Evolutionary conservation across 2,329 filamentous ascomycete species (phyloP).

Genomic region (Annulohypoxylon truncatum): DNA sequence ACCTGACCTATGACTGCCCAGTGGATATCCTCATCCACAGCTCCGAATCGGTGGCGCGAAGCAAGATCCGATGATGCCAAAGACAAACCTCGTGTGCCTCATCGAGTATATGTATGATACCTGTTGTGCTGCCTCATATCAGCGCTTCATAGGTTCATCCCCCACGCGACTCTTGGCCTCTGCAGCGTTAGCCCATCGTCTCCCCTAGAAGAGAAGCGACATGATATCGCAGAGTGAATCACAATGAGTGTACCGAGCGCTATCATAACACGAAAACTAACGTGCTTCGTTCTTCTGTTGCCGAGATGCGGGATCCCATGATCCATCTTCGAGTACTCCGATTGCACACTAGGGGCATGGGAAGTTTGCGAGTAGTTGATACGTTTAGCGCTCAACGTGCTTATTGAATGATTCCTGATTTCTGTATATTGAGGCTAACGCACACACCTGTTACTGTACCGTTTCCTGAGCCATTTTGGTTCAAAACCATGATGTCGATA

Average conservation of each 20-base stretch:
- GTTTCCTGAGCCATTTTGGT: neutral
- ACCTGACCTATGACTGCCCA: neutral
- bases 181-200: slow-evolving; percentile 8
- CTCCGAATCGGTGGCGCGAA: slow-evolving; percentile 7
- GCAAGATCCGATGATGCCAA: slow-evolving; percentile 18
- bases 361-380: neutral
- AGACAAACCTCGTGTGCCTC: slow-evolving; percentile 21
- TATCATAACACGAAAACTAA: neutral
- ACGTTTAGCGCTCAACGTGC: neutral
- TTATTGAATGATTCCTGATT: neutral
- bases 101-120: slow-evolving; percentile 4
- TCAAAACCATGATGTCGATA: slow-evolving; percentile 7
- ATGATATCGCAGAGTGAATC: neutral
- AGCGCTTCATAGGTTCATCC: slow-evolving; percentile 11
- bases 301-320: neutral
- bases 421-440: neutral
- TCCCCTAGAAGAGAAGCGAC: neutral
- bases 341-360: neutral
- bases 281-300: neutral
- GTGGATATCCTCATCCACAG: slow-evolving; percentile 13
- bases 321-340: neutral
- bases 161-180: neutral
- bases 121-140: slow-evolving; percentile 21
- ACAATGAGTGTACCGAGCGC: neutral
- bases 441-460: neutral